Conservation (phyloP, 331 rosid species). For the Quercus phellos region DNA sequence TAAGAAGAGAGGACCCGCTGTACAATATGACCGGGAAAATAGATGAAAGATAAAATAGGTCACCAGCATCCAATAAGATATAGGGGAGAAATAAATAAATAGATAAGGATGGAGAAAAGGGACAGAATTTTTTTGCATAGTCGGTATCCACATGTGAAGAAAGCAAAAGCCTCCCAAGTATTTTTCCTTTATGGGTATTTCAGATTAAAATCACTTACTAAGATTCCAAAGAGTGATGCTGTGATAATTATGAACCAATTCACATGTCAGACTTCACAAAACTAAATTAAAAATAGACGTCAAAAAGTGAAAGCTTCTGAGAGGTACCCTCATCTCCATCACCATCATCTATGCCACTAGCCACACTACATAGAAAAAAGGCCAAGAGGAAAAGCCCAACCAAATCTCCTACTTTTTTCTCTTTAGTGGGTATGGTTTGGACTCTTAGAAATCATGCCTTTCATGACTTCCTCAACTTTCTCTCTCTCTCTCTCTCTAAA, state of each 20-base stretch:
- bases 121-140: background rate
- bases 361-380: slow-evolving; percentile 22
- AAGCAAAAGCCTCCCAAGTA: slow-evolving; percentile 24
- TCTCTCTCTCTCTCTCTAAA: slow-evolving; percentile 15
- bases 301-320: slow-evolving; percentile 15
- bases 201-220: slow-evolving; percentile 30
- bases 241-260: background rate
- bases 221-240: slow-evolving; percentile 21
- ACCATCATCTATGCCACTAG: background rate
- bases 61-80: background rate
- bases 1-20: background rate
- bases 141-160: slow-evolving; percentile 30
- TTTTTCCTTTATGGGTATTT: slow-evolving; percentile 25
- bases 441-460: slow-evolving; percentile 30
- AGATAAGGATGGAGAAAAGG: background rate
- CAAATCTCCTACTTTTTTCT: slow-evolving; percentile 29
- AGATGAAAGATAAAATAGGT: background rate
- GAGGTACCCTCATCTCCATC: slow-evolving; percentile 16
- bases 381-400: slow-evolving; percentile 15
- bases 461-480: slow-evolving; percentile 17
- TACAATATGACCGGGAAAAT: background rate
- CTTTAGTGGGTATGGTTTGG: slow-evolving; percentile 27
- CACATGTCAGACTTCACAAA: background rate
- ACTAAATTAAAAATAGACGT: background rate
- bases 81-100: background rate